Evolutionary conservation across 805 yeast genomes (phyloP), one percentile per base, ranked within the genome.

Genomic region (Kregervanrija pseudodelftensis): DNA sequence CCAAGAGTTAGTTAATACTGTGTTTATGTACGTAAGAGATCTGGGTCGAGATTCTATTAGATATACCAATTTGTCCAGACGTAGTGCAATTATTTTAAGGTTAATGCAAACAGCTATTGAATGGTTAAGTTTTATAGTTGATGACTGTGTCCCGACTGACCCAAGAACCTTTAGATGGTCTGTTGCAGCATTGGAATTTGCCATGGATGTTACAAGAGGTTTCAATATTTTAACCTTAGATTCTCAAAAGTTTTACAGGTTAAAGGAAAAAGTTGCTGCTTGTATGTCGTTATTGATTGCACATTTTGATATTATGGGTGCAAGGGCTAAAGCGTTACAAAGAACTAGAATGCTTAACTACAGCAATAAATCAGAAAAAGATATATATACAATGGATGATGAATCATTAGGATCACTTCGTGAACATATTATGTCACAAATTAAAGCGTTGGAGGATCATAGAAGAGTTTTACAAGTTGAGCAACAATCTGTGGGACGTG

Each of bases 231-330:
- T 91, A 42, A 84, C 90, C 0, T 69, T 93, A 45, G 80, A 77
- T 46, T 85, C 86, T 50, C 85, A 78, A 22, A 89, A 87, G 56
- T 93, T 90, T 58, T 67, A 74, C 46, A 65, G 72, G 34, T 67
- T 93, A 51, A 81, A 89, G 54, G 73, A 77, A 42, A 88, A 87
- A 58, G 96, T 93, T 39, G 95, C 97, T 1, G 85, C 95, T 1
- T 89, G 97, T 65, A 87, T 93, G 89, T 82, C 97, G 1, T 69
- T 93, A 42, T 70, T 93, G 48, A 91, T 93, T 50, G 87, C 96
- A 0, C 98, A 93, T 66, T 93, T 93, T 58, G 99, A 93, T 65
- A 89, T 93, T 42, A 93, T 91, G 96, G 98, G 98, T 40, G 97
- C 97, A 0, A 75, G 98, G 57, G 85, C 96, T 1, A 82, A 79